phyloP scores from a whole-genome alignment of 352 stramenopile genomes.

The Phytopythium ostracodes region DNA sequence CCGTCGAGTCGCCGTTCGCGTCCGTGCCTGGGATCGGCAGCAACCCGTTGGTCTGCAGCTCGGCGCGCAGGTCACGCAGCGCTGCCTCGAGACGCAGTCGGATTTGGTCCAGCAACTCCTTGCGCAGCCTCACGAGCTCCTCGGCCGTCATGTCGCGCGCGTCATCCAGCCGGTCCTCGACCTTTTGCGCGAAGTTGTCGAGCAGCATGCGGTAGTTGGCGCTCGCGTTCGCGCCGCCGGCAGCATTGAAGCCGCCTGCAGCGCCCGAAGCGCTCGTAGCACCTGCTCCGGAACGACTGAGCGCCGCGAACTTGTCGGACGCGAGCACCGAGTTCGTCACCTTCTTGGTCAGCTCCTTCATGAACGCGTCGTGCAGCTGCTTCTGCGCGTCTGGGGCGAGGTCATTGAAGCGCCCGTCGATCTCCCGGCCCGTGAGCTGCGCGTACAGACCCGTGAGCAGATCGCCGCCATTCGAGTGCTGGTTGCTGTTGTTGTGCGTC shows the following conservation, averaged over 20 bases:
- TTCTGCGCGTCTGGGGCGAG: constrained; percentile 38
- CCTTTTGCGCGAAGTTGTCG: constrained; percentile 71
- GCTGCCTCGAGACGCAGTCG: constrained; percentile 48
- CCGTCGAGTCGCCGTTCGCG: constrained; percentile 60
- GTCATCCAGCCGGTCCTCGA: constrained; percentile 66
- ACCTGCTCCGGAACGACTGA: constrained; percentile 3
- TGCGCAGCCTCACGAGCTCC: constrained; percentile 52
- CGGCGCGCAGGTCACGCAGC: constrained; percentile 53
- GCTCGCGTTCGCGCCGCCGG: constrained; percentile 29
- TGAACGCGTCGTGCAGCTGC: constrained; percentile 66
- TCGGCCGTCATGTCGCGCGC: constrained; percentile 55
- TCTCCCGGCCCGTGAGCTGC: constrained; percentile 49
- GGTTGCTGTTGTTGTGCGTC: neutral
- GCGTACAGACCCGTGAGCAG: constrained; percentile 51
- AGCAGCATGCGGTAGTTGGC: constrained; percentile 67
- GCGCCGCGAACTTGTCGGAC: constrained; percentile 28
- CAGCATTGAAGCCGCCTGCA: neutral
- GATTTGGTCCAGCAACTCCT: constrained; percentile 66
- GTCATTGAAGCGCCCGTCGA: constrained; percentile 43
- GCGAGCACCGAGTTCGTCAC: constrained; percentile 54
- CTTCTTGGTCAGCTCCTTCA: constrained; percentile 79
- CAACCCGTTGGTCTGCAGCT: constrained; percentile 49
- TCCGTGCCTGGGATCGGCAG: constrained; percentile 11
- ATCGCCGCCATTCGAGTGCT: constrained; percentile 24
- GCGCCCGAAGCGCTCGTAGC: constrained; percentile 4